Percentiles rank a stretch among this genome's conserved stretches.
Conservation (phyloP, 2,329 filamentous ascomycete genomes). For the Delphinella strobiligena region DNA sequence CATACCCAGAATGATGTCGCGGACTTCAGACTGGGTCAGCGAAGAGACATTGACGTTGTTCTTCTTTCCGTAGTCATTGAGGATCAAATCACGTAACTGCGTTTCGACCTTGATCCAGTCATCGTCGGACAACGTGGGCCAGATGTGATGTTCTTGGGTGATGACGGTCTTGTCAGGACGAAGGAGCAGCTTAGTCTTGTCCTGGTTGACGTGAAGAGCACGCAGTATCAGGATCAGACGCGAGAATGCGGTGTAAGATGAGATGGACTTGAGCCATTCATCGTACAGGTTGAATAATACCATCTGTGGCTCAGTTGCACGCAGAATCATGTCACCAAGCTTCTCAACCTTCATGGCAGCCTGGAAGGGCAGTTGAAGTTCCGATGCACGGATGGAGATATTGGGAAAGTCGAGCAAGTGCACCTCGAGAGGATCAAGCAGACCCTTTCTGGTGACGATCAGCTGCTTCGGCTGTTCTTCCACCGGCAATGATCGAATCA, state of each 20-base stretch:
- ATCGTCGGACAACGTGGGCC: slow-evolving; percentile 86
- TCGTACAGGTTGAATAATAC: slow-evolving; percentile 98
- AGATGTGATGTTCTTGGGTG: slow-evolving; percentile 97
- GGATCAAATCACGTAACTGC: slow-evolving; percentile 82
- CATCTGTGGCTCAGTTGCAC: slow-evolving; percentile 98
- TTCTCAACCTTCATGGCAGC: slow-evolving; percentile 99
- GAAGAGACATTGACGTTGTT: slow-evolving; percentile 99
- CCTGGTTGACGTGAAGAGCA: slow-evolving; percentile 91
- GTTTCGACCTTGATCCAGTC: slow-evolving; percentile 99
- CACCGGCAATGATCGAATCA: slow-evolving; percentile 88
- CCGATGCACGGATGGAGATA: slow-evolving; percentile 94
- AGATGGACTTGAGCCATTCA: slow-evolving; percentile 97
- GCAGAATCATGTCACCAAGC: slow-evolving; percentile 95
- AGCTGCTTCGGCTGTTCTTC: slow-evolving; percentile 99
- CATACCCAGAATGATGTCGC: slow-evolving; percentile 98
- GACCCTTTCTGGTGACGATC: slow-evolving; percentile 93
- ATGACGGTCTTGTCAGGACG: slow-evolving; percentile 97
- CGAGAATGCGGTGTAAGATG: slow-evolving; percentile 96
- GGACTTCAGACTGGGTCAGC: slow-evolving; percentile 89
- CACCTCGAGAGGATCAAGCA: slow-evolving; percentile 92
- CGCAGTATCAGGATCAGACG: slow-evolving; percentile 85
- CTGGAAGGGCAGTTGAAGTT: slow-evolving; percentile 95
- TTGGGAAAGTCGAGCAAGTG: slow-evolving; percentile 97
- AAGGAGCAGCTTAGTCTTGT: slow-evolving; percentile 93
- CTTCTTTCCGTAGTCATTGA: slow-evolving; percentile 99